These are phyloP conservation scores for Geranium incanum DNA, from an alignment of 441 rosid genomes.

Conservation along the genomic window DNA sequence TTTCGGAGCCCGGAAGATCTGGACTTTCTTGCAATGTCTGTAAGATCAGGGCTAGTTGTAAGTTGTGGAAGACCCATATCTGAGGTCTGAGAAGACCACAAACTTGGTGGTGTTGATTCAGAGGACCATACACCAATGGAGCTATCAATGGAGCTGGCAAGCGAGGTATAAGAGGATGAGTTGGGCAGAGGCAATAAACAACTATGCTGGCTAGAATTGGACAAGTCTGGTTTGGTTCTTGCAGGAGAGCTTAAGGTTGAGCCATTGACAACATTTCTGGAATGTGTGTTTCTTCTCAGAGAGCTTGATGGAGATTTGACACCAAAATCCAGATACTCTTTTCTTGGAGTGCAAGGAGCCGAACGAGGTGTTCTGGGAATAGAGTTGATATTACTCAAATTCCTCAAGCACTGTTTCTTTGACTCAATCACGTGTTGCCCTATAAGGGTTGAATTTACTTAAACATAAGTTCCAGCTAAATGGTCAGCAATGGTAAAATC, in stretches of 20 bases:
- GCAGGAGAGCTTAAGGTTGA: conserved; percentile 24
- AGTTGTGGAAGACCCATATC: neutral
- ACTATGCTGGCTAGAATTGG: conserved; percentile 18
- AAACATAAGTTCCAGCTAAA: neutral
- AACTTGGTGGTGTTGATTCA: conserved; percentile 7
- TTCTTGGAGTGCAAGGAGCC: conserved; percentile 12
- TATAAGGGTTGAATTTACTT: conserved; percentile 18
- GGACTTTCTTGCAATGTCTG: conserved; percentile 18
- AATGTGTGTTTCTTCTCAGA: conserved; percentile 23
- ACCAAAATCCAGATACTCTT: conserved; percentile 14
- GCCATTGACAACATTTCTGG: conserved; percentile 12
- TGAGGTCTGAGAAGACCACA: conserved; percentile 10
- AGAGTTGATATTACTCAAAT: conserved; percentile 18
- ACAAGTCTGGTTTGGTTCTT: conserved; percentile 13
- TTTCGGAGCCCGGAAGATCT: conserved; percentile 33
- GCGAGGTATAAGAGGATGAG: conserved; percentile 18
- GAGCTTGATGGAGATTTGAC: conserved; percentile 22
- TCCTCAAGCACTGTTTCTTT: conserved; percentile 29
- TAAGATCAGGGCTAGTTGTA: conserved; percentile 15
- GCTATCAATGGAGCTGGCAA: conserved; percentile 6
- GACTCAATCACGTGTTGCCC: conserved; percentile 24
- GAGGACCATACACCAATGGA: conserved; percentile 13
- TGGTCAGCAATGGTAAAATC: neutral
- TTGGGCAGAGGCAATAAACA: conserved; percentile 17
- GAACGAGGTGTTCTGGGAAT: conserved; percentile 32